Percentiles rank a stretch among this genome's conserved stretches.
These are phyloP conservation scores for Trypanosoma mega DNA, from an alignment of 208 protist genomes.

Conservation along the genomic window DNA sequence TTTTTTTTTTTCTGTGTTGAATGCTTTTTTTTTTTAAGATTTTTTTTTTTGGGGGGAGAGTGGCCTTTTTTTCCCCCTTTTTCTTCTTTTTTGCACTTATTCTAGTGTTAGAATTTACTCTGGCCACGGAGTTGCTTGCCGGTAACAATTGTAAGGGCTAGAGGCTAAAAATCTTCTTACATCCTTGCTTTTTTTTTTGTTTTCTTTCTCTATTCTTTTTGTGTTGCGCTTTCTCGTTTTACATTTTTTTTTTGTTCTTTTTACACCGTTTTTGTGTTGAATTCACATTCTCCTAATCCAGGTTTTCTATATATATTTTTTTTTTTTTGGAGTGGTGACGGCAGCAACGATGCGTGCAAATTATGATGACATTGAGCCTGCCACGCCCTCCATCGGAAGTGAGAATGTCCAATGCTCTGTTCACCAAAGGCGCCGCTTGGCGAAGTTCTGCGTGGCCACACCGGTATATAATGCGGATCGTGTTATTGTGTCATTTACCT, in stretches of 20 bases:
- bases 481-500: slow-evolving; percentile 54
- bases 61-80: no score
- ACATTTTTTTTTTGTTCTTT: neutral
- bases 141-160: no score
- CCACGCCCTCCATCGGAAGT: slow-evolving; percentile 5
- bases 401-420: slow-evolving; percentile 51
- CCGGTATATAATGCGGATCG: slow-evolving; percentile 71
- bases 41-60: neutral
- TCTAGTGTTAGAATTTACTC: no score
- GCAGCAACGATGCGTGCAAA: slow-evolving; percentile 13
- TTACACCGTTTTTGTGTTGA: no score
- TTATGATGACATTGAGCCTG: slow-evolving; percentile 8
- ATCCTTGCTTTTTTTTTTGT: no score
- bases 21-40: slow-evolving; percentile 7
- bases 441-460: slow-evolving; percentile 43
- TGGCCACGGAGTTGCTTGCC: no score
- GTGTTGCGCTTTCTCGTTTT: neutral
- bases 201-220: neutral
- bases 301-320: neutral
- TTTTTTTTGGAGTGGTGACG: neutral
- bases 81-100: no score
- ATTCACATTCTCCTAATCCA: no score
- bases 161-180: no score
- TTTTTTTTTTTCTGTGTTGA: slow-evolving; percentile 18
- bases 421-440: slow-evolving; percentile 52